Base-by-base conservation (phyloP, 345 rosid genomes). In the Sisymbrium irio region DNA sequence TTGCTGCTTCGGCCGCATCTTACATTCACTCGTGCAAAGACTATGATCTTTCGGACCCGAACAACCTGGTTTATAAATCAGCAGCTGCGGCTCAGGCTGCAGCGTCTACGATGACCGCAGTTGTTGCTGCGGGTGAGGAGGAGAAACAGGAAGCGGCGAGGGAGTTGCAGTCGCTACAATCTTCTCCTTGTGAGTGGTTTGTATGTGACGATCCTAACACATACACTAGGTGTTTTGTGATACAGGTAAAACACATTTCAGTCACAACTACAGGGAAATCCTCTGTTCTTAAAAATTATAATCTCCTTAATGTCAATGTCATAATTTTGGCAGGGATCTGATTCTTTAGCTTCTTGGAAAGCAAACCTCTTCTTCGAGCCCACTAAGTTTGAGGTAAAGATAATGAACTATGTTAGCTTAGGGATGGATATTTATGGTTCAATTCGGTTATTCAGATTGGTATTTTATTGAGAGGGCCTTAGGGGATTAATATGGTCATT, bases 351-450 rank as follows among this genome's bases (percentile, higher is more conserved):
- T 15, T 91, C 98, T 13, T 89, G 96, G 98, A 90, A 86, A 71
- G 95, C 96, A 53, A 94, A 94, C 65, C 93, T 94, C 71, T 84
- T 94, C 69, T 91, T 94, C 17, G 96, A 94, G 69, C 98, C 98
- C 9, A 74, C 90, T 53, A 83, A 82, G 61, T 94, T 94, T 67
- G 98, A 91, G 92, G 98, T 85, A 72, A 69, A 77, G 32, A 65
- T 60, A 17, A 18, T 41, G 49, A 50, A 28, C 56, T 55, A 11
- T 22, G 25, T 13, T 47, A n/a, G n/a, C n/a, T n/a, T n/a, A 11
- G 19, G 13, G n/a, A 7, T 47, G 27, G 0, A 37, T 18, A 46
- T 51, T 39, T 72, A 3, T 27, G 28, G 28, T 27, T 27, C 28
- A 27, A 27, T 27, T 27, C 28, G 51, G 57, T 70, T 68, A 45